Evolutionary conservation across 2,329 filamentous ascomycete species (phyloP).

Genomic region (Neofusicoccum laricinum): DNA sequence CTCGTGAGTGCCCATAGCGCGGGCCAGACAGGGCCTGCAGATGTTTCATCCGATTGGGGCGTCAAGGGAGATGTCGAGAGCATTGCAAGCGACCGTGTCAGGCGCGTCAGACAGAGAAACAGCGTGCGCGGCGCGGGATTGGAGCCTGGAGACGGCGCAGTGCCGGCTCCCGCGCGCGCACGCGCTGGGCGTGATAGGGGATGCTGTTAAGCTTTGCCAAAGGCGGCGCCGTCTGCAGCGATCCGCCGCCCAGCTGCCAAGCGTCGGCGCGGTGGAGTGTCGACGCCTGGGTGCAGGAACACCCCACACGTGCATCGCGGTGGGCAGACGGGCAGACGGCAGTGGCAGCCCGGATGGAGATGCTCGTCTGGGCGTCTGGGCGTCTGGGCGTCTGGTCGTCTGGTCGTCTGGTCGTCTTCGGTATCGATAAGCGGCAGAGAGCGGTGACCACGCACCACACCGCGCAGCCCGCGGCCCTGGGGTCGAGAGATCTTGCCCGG

Average conservation of each 20-base stretch:
- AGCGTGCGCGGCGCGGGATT: neutral
- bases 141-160: neutral
- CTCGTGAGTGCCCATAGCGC: neutral
- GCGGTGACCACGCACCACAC: neutral
- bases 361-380: no score
- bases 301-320: no score
- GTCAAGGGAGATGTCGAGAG: neutral
- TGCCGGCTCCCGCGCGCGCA: neutral
- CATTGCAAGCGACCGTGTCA: neutral
- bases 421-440: neutral
- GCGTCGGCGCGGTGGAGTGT: neutral
- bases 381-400: no score
- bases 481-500: neutral
- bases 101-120: neutral
- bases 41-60: constrained; percentile 10
- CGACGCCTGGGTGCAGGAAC: neutral
- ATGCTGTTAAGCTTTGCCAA: constrained; percentile 9
- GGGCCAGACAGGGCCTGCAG: neutral
- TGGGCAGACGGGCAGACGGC: no score
- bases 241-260: constrained; percentile 4
- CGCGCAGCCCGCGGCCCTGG: neutral
- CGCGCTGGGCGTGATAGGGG: neutral
- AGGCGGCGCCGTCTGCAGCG: neutral
- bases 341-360: no score
- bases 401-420: no score